phyloP scores from a whole-genome alignment of 2,329 filamentous ascomycete genomes.

The Ophioceras dolichostomum region DNA sequence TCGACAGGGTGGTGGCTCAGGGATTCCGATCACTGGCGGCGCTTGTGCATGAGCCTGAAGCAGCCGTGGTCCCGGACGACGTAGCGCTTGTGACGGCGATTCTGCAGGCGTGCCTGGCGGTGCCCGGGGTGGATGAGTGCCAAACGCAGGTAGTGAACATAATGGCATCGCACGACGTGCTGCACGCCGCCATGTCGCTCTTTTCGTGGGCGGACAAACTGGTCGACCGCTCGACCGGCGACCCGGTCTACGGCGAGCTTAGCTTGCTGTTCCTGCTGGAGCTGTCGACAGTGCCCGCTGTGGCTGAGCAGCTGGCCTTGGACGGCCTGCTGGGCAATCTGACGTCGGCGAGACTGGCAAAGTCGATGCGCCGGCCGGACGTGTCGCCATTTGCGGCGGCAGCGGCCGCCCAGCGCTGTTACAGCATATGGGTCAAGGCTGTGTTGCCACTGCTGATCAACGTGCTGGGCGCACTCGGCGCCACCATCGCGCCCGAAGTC shows the following conservation, averaged over 20 bases:
- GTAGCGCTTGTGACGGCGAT: conserved; percentile 80
- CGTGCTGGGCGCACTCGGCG: conserved; percentile 68
- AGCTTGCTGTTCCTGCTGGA: conserved; percentile 80
- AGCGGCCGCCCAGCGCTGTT: conserved; percentile 58
- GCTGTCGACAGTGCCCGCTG: conserved; percentile 64
- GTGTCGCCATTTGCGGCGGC: conserved; percentile 71
- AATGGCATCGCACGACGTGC: conserved; percentile 57
- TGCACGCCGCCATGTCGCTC: conserved; percentile 72
- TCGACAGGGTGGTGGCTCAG: conserved; percentile 65
- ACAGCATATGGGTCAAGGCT: conserved; percentile 81
- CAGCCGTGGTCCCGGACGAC: conserved; percentile 60
- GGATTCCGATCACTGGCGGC: conserved; percentile 74
- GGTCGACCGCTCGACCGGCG: conserved; percentile 51
- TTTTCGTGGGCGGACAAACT: conserved; percentile 92
- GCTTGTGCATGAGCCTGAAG: conserved; percentile 65
- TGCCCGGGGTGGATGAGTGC: conserved; percentile 63
- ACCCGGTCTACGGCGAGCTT: conserved; percentile 90
- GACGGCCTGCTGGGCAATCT: conserved; percentile 74
- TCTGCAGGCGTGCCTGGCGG: conserved; percentile 68
- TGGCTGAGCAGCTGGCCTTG: conserved; percentile 84
- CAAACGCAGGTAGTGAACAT: conserved; percentile 60
- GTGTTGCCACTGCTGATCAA: conserved; percentile 84
- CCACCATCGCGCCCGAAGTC: conserved; percentile 73
- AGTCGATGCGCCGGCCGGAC: conserved; percentile 57
- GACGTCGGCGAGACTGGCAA: conserved; percentile 65